These are phyloP conservation scores for Tuctoria greenei DNA, from an alignment of 176 grass and related monocot species.

Conservation along the genomic window DNA sequence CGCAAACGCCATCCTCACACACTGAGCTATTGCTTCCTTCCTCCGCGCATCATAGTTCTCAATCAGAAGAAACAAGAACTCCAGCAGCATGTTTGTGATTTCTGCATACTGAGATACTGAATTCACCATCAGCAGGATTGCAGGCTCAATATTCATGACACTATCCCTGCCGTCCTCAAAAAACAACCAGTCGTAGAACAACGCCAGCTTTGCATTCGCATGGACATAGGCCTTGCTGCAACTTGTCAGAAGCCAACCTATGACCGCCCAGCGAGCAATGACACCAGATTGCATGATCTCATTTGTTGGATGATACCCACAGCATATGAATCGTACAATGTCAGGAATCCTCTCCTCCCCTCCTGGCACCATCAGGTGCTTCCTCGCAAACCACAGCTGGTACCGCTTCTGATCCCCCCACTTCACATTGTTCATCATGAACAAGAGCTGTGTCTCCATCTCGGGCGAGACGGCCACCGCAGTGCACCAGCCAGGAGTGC, in stretches of 20 bases:
- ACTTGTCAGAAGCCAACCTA: slow-evolving; percentile 78
- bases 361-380: slow-evolving; percentile 59
- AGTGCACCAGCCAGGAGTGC: slow-evolving; percentile 42
- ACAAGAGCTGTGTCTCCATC: slow-evolving; percentile 84
- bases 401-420: slow-evolving; percentile 78
- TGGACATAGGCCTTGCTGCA: slow-evolving; percentile 58
- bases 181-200: slow-evolving; percentile 93
- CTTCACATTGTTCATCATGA: slow-evolving; percentile 78
- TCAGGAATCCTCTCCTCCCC: slow-evolving; percentile 70
- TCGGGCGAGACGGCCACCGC: slow-evolving; percentile 50
- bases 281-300: slow-evolving; percentile 66
- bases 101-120: slow-evolving; percentile 76
- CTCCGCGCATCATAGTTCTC: slow-evolving; percentile 78
- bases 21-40: slow-evolving; percentile 50
- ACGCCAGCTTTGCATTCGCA: slow-evolving; percentile 75
- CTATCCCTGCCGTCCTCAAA: slow-evolving; percentile 55
- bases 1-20: slow-evolving; percentile 47
- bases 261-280: slow-evolving; percentile 77
- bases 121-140: slow-evolving; percentile 90
- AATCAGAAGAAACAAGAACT: slow-evolving; percentile 88
- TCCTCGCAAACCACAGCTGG: slow-evolving; percentile 83
- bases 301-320: slow-evolving; percentile 60
- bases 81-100: slow-evolving; percentile 72
- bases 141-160: slow-evolving; percentile 90
- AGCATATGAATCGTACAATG: slow-evolving; percentile 79